Base-by-base conservation (phyloP, 2,329 filamentous ascomycete species). In the Fonsecaea erecta region DNA sequence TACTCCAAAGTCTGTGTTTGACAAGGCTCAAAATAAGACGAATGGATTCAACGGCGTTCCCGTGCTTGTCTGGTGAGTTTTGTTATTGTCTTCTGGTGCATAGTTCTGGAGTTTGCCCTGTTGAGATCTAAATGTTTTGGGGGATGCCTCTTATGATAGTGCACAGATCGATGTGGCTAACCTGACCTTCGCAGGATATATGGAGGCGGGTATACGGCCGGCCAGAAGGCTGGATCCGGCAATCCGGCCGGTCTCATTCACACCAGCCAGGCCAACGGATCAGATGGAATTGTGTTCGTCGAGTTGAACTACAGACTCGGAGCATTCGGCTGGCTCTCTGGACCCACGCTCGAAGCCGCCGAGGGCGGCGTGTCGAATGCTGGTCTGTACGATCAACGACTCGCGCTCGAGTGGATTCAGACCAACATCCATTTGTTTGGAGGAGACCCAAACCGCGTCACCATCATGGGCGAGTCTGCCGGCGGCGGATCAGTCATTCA, bases 381-480 rank as follows among this genome's bases (percentile, higher is more conserved):
- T 7, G 84, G 79, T 2, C 74, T 86, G 0, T 76, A 60, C 70
- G 21, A 74, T 63, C 85, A 87, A 71, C 78, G 83, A 9, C 75
- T 85, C 14, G 84, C 84, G 24, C 75, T 88, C 9, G 77, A 86
- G 68, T 88, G 86, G 86, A 78, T 87, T 2, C 79, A 84, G 60
- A 72, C 81, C 43, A 76, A 85, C 66, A 85, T 86, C 60, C 75
- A 81, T 68, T 73, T 79, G 11, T 88, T 87, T 68, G 85, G 85
- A 8, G 85, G 85, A 11, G 81, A 86, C 71, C 74, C 79, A 1
- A 73, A 76, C 3, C 76, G 77, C 14, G 79, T 86, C 35, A 85
- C 83, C 0, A 76, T 85, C 14, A 77, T 84, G 18, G 83, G 83
- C 5, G 77, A 84, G 70, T 82, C 79, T 30, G 83, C 84, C 32